These are phyloP conservation scores for Diaporthe caulivora DNA, from an alignment of 2,329 filamentous ascomycete species.

Conservation along the genomic window DNA sequence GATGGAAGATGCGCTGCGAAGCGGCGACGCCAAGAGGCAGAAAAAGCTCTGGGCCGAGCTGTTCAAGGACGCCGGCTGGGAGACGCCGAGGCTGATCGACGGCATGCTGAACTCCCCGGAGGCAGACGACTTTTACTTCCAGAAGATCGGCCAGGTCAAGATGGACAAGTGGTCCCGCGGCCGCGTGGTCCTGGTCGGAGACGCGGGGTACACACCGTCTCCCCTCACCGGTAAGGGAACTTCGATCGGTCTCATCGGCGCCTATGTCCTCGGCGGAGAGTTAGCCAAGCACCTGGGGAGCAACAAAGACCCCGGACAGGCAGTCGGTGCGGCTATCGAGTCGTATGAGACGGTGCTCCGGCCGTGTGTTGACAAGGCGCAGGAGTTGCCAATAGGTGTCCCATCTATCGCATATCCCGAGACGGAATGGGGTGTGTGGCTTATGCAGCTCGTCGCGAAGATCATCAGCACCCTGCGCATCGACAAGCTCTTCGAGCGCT, in stretches of 20 bases:
- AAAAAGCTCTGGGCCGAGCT: slow-evolving; percentile 33
- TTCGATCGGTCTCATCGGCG: slow-evolving; percentile 59
- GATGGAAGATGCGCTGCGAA: slow-evolving; percentile 24
- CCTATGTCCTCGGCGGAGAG: slow-evolving; percentile 70
- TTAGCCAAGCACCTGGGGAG: slow-evolving; percentile 49
- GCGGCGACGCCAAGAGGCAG: slow-evolving; percentile 29
- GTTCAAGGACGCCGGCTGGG: slow-evolving; percentile 54
- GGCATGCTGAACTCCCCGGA: slow-evolving; percentile 49
- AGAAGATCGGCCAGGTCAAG: slow-evolving; percentile 59
- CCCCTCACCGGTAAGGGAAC: slow-evolving; percentile 66
- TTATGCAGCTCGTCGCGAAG: slow-evolving; percentile 23
- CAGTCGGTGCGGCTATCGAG: slow-evolving; percentile 51
- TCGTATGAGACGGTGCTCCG: slow-evolving; percentile 59
- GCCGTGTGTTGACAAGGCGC: slow-evolving; percentile 58
- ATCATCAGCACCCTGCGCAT: slow-evolving; percentile 14
- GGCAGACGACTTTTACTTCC: slow-evolving; percentile 61
- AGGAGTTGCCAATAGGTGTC: slow-evolving; percentile 45
- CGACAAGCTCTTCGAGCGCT: slow-evolving; percentile 18
- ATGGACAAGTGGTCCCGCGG: slow-evolving; percentile 57
- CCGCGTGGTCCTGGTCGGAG: slow-evolving; percentile 64
- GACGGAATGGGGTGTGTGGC: slow-evolving; percentile 37
- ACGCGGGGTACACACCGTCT: slow-evolving; percentile 65
- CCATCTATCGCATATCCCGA: slow-evolving; percentile 22
- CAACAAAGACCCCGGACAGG: slow-evolving; percentile 28
- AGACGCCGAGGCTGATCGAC: slow-evolving; percentile 55